Percentiles rank a stretch among this genome's conserved stretches.
These are phyloP conservation scores for Cryomyces antarcticus DNA, from an alignment of 495 filamentous ascomycete genomes.

Conservation along the genomic window DNA sequence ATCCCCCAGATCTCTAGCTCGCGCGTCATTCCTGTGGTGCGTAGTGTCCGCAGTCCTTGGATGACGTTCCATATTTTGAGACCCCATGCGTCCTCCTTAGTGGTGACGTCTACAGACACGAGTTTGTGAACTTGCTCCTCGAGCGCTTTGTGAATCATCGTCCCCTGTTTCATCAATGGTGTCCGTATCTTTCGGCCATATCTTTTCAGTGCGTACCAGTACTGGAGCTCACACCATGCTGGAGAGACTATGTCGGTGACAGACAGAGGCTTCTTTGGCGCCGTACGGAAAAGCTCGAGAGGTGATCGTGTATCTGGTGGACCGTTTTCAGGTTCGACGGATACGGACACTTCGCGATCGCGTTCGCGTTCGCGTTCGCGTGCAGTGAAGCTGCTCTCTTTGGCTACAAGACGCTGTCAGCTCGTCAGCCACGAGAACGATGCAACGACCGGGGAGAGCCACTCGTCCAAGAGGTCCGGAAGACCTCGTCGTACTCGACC, in stretches of 20 bases:
- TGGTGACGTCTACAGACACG: conserved; percentile 48
- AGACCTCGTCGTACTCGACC: conserved; percentile 13
- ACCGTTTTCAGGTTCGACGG: conserved; percentile 1
- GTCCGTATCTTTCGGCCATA: conserved; percentile 57
- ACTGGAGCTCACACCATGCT: conserved; percentile 91
- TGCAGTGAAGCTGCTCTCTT: neutral
- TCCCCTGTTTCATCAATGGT: conserved; percentile 63
- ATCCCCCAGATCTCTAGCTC: conserved; percentile 89
- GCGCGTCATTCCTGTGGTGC: conserved; percentile 60
- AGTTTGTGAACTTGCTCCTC: conserved; percentile 69
- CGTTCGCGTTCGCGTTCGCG: neutral
- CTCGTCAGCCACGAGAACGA: conserved; percentile 9
- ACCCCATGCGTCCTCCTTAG: conserved; percentile 65
- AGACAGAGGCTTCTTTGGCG: conserved; percentile 60
- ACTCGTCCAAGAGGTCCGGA: conserved; percentile 6
- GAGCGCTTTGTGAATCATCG: conserved; percentile 54
- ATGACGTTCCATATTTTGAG: conserved; percentile 83
- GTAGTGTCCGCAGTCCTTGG: conserved; percentile 58
- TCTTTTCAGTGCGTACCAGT: conserved; percentile 63
- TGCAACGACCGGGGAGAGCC: conserved; percentile 1
- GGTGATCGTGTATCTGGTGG: conserved; percentile 30
- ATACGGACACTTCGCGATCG: neutral
- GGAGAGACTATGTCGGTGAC: conserved; percentile 78
- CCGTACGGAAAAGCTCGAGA: conserved; percentile 56
- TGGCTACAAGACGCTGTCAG: conserved; percentile 18